Percentiles rank a stretch among this genome's conserved stretches.
Evolutionary conservation across 108 stramenopile genomes (phyloP).

Genomic region (Nitzschia palea): DNA sequence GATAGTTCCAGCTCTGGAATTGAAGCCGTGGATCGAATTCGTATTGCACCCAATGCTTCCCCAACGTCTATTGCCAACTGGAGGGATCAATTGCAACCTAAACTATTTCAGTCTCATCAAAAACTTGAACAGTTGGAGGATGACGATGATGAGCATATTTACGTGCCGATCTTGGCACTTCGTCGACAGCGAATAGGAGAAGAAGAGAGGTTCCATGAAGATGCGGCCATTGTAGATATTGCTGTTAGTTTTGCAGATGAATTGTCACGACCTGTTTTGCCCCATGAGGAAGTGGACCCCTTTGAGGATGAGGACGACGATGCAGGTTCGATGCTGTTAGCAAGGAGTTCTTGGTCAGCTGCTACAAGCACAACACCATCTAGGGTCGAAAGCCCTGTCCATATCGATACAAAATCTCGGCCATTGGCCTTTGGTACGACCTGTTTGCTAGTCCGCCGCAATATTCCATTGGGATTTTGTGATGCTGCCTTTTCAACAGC

Average conservation of each 20-base stretch:
- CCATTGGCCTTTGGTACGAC: constrained; percentile 16
- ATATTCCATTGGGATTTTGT: constrained; percentile 74
- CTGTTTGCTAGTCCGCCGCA: constrained; percentile 49
- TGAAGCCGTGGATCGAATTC: constrained; percentile 31
- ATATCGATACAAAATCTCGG: not conserved
- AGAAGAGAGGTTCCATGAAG: constrained; percentile 83
- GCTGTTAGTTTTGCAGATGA: constrained; percentile 49
- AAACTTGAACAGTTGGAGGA: not conserved
- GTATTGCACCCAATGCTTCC: not conserved
- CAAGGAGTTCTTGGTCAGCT: constrained; percentile 37
- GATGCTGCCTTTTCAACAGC: constrained; percentile 72
- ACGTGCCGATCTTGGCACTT: constrained; percentile 72
- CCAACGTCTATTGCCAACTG: not conserved
- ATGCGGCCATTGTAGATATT: constrained; percentile 77
- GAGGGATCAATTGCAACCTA: constrained; percentile 4
- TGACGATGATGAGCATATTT: constrained; percentile 36
- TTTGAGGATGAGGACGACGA: constrained; percentile 52
- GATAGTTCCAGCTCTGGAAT: constrained; percentile 15
- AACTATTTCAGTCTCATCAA: not conserved
- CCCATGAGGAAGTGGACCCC: constrained; percentile 34
- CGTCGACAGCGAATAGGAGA: constrained; percentile 75
- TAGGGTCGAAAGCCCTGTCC: not conserved
- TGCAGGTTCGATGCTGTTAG: constrained; percentile 22
- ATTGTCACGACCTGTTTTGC: constrained; percentile 40
- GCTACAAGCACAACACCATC: not conserved